Conservation (phyloP, 1,139 yeast species). For the Debaryomycetaceae sp. region DNA sequence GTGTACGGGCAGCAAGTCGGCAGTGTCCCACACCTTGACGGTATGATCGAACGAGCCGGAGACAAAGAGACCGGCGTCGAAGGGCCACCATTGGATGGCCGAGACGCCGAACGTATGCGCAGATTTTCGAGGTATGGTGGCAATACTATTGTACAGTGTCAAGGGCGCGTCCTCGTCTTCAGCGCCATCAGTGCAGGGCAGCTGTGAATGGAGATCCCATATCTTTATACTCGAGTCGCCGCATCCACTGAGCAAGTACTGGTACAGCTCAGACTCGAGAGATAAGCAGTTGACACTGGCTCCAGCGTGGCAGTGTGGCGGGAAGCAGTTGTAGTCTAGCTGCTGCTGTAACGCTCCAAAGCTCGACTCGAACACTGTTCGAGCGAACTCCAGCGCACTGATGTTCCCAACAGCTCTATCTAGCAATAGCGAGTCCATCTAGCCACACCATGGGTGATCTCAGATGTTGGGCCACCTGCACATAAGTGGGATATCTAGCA, state of each 20-base stretch:
- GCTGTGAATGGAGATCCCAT: slow-evolving; percentile 35
- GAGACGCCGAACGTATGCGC: slow-evolving; percentile 72
- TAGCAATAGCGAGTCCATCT: slow-evolving; percentile 29
- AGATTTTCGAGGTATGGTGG: slow-evolving; percentile 39
- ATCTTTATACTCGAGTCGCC: slow-evolving; percentile 64
- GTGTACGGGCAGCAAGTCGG: slow-evolving; percentile 51
- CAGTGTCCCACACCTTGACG: slow-evolving; percentile 77
- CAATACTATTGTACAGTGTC: slow-evolving; percentile 15
- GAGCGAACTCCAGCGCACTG: slow-evolving; percentile 24
- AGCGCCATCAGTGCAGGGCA: slow-evolving; percentile 6
- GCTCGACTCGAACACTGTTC: slow-evolving; percentile 29
- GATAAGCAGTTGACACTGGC: slow-evolving; percentile 58
- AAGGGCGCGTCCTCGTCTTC: slow-evolving; percentile 7
- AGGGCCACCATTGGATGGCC: slow-evolving; percentile 77
- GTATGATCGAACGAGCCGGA: slow-evolving; percentile 73
- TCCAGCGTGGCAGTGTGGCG: slow-evolving; percentile 25
- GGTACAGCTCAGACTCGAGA: slow-evolving; percentile 41
- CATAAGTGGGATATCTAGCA: not conserved
- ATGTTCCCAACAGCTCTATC: slow-evolving; percentile 23
- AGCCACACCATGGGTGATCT: too few species aligned
- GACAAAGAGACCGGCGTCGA: slow-evolving; percentile 78
- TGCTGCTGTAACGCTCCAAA: slow-evolving; percentile 20
- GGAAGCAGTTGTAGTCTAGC: slow-evolving; percentile 20
- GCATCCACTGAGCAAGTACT: slow-evolving; percentile 58
- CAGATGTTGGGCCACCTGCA: too few species aligned